Conservation (phyloP, 164 flowering plant species). For the Vitis vinifera region DNA sequence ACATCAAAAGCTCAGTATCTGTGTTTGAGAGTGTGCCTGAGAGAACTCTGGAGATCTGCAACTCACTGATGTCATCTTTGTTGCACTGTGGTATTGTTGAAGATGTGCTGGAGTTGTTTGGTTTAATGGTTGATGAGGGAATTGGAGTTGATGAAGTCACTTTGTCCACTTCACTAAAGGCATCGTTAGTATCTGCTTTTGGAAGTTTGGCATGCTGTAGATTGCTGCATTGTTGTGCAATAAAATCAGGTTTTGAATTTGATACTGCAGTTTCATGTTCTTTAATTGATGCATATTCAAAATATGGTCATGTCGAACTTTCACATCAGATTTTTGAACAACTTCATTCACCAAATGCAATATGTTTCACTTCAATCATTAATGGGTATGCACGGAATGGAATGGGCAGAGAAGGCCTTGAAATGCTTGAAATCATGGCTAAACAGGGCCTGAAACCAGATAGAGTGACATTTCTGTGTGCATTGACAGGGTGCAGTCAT, state of each 20-base stretch:
- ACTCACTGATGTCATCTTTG: conserved; percentile 66
- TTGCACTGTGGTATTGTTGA: conserved; percentile 40
- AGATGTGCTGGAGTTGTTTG: conserved; percentile 62
- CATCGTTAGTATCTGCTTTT: conserved; percentile 37
- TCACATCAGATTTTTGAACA: conserved; percentile 43
- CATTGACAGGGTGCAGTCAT: conserved; percentile 64
- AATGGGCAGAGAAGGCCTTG: conserved; percentile 54
- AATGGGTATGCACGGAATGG: conserved; percentile 70
- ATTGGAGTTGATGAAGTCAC: conserved; percentile 59
- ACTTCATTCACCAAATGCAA: conserved; percentile 41
- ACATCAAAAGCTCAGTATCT: conserved; percentile 44
- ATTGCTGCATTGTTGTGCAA: conserved; percentile 50
- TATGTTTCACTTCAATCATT: conserved; percentile 70
- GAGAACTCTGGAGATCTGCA: conserved; percentile 53
- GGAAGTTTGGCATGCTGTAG: conserved; percentile 31
- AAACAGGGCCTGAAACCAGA: conserved; percentile 58
- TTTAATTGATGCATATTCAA: conserved; percentile 69
- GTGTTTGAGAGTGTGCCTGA: conserved; percentile 36
- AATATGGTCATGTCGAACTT: conserved; percentile 45
- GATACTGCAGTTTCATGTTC: conserved; percentile 55
- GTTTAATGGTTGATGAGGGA: conserved; percentile 62
- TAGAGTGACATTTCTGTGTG: conserved; percentile 60
- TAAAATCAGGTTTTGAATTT: conserved; percentile 55
- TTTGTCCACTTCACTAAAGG: conserved; percentile 60
- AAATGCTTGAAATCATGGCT: conserved; percentile 42